These are phyloP conservation scores for Oryza nivara DNA, from an alignment of 176 grass and related monocot genomes.

Conservation along the genomic window DNA sequence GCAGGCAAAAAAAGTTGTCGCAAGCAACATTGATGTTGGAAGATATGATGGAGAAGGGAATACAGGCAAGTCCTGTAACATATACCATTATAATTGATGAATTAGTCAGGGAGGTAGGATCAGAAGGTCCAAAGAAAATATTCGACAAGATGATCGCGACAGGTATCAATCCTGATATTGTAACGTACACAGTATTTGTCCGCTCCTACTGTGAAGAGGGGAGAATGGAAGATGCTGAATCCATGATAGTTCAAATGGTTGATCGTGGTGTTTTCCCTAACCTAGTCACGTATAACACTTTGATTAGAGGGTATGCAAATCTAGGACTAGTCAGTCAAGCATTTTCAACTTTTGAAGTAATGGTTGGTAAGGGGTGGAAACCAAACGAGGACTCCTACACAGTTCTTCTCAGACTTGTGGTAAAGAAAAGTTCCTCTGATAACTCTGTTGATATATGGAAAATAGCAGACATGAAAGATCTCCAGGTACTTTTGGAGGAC, in stretches of 20 bases:
- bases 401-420: conserved; percentile 60
- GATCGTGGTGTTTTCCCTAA: conserved; percentile 68
- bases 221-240: conserved; percentile 77
- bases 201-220: conserved; percentile 70
- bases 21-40: conserved; percentile 61
- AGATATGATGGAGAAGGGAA: conserved; percentile 71
- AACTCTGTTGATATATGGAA: conserved; percentile 59
- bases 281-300: conserved; percentile 75
- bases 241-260: conserved; percentile 59
- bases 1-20: conserved; percentile 67
- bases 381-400: conserved; percentile 78
- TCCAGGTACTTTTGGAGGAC: conserved; percentile 59
- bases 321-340: conserved; percentile 53
- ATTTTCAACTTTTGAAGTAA: conserved; percentile 64
- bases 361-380: conserved; percentile 59
- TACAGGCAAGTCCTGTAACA: conserved; percentile 54
- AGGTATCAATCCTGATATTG: conserved; percentile 67
- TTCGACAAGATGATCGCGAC: conserved; percentile 63
- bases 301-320: conserved; percentile 72
- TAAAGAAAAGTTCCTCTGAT: conserved; percentile 53
- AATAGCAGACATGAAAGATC: conserved; percentile 48
- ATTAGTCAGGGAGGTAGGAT: conserved; percentile 54
- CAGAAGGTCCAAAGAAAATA: conserved; percentile 54
- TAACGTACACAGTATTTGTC: conserved; percentile 73
- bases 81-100: conserved; percentile 87